phyloP scores from a whole-genome alignment of 305 asterid genomes.

The Rubia tinctorum region DNA sequence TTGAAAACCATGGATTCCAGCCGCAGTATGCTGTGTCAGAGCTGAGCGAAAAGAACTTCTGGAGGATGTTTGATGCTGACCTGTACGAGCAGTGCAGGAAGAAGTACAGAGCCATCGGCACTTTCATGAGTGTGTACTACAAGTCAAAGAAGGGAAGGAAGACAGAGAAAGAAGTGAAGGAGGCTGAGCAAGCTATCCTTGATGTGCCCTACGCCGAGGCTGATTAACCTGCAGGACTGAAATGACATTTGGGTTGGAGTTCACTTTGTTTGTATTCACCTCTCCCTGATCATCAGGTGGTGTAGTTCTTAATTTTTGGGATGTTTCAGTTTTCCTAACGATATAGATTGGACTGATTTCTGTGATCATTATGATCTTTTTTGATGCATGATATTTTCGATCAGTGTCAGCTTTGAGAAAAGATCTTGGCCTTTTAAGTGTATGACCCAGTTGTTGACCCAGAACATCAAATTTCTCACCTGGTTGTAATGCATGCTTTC shows the following conservation, averaged over 20 bases:
- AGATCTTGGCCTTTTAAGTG: not conserved
- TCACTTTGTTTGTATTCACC: conserved; percentile 5
- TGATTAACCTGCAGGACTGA: conserved; percentile 29
- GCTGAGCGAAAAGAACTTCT: conserved; percentile 82
- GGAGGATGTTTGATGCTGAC: conserved; percentile 96
- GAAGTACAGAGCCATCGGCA: conserved; percentile 82
- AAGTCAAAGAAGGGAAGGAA: conserved; percentile 96
- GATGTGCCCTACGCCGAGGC: conserved; percentile 74
- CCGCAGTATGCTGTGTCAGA: conserved; percentile 95
- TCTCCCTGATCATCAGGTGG: not conserved
- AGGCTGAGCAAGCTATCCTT: conserved; percentile 81
- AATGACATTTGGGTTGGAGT: conserved; percentile 14
- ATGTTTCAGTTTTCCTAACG: conserved; percentile 3
- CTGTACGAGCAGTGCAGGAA: conserved; percentile 82
- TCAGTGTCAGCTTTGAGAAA: not conserved
- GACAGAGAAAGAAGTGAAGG: conserved; percentile 98
- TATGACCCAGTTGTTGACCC: not conserved
- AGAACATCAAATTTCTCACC: too few relatives aligned
- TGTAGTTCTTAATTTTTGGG: not conserved
- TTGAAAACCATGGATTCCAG: conserved; percentile 89
- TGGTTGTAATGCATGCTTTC: too few relatives aligned
- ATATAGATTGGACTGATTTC: conserved; percentile 4
- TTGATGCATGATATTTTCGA: not conserved
- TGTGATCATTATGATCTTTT: not conserved
- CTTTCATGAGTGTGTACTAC: conserved; percentile 96